A percentile compares a stretch with the other conserved stretches of the same genome.
phyloP scores from a whole-genome alignment of 257 asterid species.

The Fraxinus anomala region DNA sequence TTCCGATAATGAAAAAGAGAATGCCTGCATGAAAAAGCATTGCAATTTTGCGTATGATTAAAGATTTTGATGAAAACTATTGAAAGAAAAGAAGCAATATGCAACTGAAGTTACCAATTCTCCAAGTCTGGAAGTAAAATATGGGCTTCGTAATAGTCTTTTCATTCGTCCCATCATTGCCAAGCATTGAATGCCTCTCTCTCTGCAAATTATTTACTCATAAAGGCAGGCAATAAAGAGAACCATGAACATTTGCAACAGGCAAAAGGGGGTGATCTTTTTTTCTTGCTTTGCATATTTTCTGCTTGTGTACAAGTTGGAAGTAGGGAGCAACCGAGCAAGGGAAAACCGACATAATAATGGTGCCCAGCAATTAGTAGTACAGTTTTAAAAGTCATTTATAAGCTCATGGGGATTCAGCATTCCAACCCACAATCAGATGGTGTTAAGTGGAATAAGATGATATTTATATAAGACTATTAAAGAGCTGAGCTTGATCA shows the following conservation, averaged over 20 bases:
- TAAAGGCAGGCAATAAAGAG: conserved; percentile 18
- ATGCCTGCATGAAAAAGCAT: conserved; percentile 61
- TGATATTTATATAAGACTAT: background rate
- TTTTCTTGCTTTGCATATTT: conserved; percentile 17
- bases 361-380: conserved; percentile 13
- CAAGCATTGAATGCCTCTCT: conserved; percentile 59
- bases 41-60: conserved; percentile 10
- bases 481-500: background rate
- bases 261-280: background rate
- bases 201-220: conserved; percentile 55
- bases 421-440: conserved; percentile 5
- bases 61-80: conserved; percentile 10
- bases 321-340: background rate
- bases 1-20: conserved; percentile 76
- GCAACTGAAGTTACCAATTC: conserved; percentile 62
- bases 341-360: conserved; percentile 10
- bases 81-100: conserved; percentile 21
- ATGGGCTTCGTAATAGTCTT: conserved; percentile 75
- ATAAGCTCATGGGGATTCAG: conserved; percentile 12
- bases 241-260: conserved; percentile 18
- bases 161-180: conserved; percentile 56
- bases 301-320: conserved; percentile 5
- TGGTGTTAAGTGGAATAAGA: conserved; percentile 4
- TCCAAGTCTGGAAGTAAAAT: conserved; percentile 85
- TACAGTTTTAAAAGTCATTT: conserved; percentile 5